Conservation (phyloP, 306 rosid species). For the Vicia faba region DNA sequence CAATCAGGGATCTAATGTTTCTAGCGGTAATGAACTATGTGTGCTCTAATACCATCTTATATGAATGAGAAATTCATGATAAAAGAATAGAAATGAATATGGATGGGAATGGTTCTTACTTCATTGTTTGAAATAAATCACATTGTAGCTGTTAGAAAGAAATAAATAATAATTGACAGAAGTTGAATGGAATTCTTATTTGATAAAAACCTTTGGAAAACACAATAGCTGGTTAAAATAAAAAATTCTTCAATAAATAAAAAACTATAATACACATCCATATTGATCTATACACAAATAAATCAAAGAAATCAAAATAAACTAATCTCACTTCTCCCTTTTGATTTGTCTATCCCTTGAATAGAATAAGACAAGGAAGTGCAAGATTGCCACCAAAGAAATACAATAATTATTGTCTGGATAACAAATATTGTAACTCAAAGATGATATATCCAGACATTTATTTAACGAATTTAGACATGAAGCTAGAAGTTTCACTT, state of each 20-base stretch:
- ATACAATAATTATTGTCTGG: constrained; percentile 46
- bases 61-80: background rate
- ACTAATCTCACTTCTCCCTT: constrained; percentile 42
- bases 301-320: constrained; percentile 37
- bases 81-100: background rate
- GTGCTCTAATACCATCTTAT: background rate
- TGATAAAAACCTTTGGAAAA: constrained; percentile 36
- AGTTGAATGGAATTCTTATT: constrained; percentile 39
- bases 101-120: background rate
- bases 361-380: constrained; percentile 47
- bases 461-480: constrained; percentile 56
- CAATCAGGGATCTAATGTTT: background rate
- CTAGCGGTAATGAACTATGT: background rate
- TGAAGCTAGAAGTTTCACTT: constrained; percentile 51
- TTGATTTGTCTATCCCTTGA: constrained; percentile 42
- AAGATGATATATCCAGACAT: constrained; percentile 45
- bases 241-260: constrained; percentile 48
- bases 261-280: constrained; percentile 43
- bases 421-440: constrained; percentile 32
- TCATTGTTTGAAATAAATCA: background rate
- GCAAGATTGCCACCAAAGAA: constrained; percentile 57
- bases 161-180: constrained; percentile 18
- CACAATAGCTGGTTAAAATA: constrained; percentile 32
- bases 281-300: constrained; percentile 48
- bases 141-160: background rate